phyloP scores from a whole-genome alignment of 176 grass and related monocot genomes.

The Avena eriantha region DNA sequence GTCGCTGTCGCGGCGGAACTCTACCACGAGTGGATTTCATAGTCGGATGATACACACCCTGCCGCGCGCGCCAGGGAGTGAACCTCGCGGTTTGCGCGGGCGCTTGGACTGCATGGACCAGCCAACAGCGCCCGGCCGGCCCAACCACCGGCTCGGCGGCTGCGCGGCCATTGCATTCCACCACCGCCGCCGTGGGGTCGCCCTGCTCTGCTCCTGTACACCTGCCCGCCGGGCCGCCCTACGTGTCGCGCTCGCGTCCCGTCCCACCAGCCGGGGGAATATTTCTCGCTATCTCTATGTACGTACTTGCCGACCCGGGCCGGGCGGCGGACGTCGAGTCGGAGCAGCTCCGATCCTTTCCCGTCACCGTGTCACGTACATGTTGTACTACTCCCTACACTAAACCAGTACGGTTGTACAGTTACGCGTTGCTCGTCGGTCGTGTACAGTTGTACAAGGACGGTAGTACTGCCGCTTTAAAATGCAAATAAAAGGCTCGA shows the following conservation, averaged over 20 bases:
- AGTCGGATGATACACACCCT: too few species aligned
- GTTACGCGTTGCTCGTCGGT: background rate
- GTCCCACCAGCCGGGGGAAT: background rate
- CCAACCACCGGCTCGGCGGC: constrained; percentile 36
- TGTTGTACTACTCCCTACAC: background rate
- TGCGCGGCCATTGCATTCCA: background rate
- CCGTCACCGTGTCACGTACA: background rate
- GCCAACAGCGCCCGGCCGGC: background rate
- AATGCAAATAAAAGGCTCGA: too few species aligned
- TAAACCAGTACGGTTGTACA: background rate
- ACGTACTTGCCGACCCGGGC: background rate
- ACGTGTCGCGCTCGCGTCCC: background rate
- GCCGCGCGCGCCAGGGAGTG: too few species aligned
- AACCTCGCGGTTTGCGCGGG: too few species aligned
- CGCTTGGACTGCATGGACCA: too few species aligned
- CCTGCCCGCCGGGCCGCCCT: background rate
- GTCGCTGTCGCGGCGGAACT: constrained; percentile 48
- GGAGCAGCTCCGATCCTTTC: background rate
- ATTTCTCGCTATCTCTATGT: background rate
- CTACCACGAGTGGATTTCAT: background rate
- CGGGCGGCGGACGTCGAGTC: background rate
- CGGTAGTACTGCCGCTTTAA: background rate
- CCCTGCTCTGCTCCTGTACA: background rate
- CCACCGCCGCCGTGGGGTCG: background rate
- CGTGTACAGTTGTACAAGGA: too few species aligned